A percentile compares a stretch with the other conserved stretches of the same genome.
phyloP scores from a whole-genome alignment of 495 filamentous ascomycete genomes.

The Parathielavia appendiculata region DNA sequence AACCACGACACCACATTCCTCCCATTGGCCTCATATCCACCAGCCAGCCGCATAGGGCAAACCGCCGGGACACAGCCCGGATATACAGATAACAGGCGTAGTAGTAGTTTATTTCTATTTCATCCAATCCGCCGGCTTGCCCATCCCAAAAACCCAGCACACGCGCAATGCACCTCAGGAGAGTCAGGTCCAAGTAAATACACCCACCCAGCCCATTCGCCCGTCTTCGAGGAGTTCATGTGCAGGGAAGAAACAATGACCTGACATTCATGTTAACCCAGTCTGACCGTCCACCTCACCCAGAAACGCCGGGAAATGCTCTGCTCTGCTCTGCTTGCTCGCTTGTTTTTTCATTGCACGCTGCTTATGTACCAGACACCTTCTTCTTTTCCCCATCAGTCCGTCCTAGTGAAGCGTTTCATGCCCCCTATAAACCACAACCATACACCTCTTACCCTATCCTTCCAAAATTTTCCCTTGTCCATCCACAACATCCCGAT shows the following conservation, averaged over 20 bases:
- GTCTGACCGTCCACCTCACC: background rate
- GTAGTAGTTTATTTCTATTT: no score
- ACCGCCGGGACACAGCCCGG: no score
- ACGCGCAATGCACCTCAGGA: background rate
- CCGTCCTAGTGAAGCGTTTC: background rate
- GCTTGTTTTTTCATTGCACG: background rate
- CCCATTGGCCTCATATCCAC: background rate
- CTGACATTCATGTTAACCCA: background rate
- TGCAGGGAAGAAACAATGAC: background rate
- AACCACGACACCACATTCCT: no score
- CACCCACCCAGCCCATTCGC: background rate
- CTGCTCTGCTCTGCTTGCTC: background rate
- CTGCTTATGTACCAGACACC: background rate
- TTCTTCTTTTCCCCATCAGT: background rate
- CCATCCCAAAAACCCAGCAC: background rate
- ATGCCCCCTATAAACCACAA: background rate
- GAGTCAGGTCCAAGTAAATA: background rate
- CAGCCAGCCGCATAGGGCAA: background rate
- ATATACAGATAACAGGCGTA: no score
- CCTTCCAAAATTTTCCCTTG: background rate
- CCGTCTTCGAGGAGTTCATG: background rate
- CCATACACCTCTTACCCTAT: background rate
- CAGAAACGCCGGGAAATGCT: conserved; percentile 6
- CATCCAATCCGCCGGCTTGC: no score
- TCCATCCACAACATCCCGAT: background rate